Percentiles rank a stretch among this genome's conserved stretches.
phyloP scores from a whole-genome alignment of 805 yeast genomes.

The Grigorovia jiainica region DNA sequence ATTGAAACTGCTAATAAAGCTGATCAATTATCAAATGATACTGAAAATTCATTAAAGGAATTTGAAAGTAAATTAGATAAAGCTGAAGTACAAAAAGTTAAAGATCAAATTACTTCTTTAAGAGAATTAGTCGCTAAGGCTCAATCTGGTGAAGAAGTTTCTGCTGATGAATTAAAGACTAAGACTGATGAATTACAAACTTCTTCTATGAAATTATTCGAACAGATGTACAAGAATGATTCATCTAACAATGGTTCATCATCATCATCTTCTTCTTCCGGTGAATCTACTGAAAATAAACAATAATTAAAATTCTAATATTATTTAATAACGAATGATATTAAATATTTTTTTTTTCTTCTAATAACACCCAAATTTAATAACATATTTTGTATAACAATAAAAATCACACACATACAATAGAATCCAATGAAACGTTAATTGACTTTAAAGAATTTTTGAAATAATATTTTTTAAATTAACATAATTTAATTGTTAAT shows the following conservation, averaged over 20 bases:
- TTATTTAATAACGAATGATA: neutral
- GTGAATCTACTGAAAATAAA: constrained; percentile 8
- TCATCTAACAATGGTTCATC: neutral
- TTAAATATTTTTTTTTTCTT: neutral
- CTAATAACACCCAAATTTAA: neutral
- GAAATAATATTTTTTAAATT: too few relatives aligned
- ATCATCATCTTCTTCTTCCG: constrained; percentile 2
- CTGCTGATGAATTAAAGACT: constrained; percentile 52
- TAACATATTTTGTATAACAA: neutral
- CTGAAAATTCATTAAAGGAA: constrained; percentile 75
- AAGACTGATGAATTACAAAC: constrained; percentile 69
- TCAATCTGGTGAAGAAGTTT: constrained; percentile 48
- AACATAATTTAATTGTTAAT: constrained; percentile 5
- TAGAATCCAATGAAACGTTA: too few relatives aligned
- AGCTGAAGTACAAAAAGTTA: constrained; percentile 38
- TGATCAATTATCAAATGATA: constrained; percentile 74
- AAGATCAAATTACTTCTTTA: constrained; percentile 44
- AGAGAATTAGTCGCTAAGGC: constrained; percentile 62
- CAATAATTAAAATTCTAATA: constrained; percentile 3
- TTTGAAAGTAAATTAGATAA: constrained; percentile 51
- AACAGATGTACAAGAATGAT: constrained; percentile 40
- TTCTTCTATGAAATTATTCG: constrained; percentile 67
- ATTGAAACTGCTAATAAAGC: constrained; percentile 74
- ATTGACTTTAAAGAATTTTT: too few relatives aligned
- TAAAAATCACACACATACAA: too few relatives aligned